Base-by-base conservation (phyloP, 1,139 yeast species). In the Spathaspora jeffriesii region DNA sequence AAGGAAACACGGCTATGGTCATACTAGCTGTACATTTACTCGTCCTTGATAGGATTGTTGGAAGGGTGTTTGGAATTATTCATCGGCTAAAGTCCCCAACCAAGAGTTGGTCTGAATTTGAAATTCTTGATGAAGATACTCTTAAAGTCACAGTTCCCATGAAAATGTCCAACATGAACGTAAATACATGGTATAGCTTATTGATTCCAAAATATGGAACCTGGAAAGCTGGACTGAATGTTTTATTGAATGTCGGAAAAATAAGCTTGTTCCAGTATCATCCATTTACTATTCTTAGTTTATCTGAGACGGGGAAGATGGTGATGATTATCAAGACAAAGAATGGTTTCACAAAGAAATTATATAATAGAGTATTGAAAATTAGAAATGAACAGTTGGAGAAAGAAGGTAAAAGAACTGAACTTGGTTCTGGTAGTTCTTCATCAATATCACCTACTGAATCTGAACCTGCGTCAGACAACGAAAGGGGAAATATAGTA, bases 151-250 rank as follows among this genome's bases (percentile, higher is more conserved):
- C 71, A 1, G 64, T 77, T 18, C 75, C 76, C 1, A 51, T 72
- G 4, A 63, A 56, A 14, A 47, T 59, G 2, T 53, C 56, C 42
- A 54, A 64, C 1, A 57, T 52, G 17, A 49, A 55, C 8, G 51
- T 55, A 15, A 52, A 54, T 27, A 56, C 54, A 42, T 72, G 75
- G 76, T 70, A 61, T 53, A 55, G 55, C 45, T 47, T 47, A 11
- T 54, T 69, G 43, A 55, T 74, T 40, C 80, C 80, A 14, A 62
- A 64, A 22, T 57, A 67, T 30, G 68, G 76, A 25, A 63, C 65
- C 15, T 78, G 82, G 82, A 67, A 67, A 46, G 69, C 81, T 0
- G 82, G 82, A 1, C 80, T 73, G 54, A 79, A 77, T 55, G 64
- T 75, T 4, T 68, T 63, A 43, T 60, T 78, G 22, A 71, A 67